Evolutionary conservation across 805 yeast species (phyloP).

Genomic region (Kazachstania bromeliacearum): DNA sequence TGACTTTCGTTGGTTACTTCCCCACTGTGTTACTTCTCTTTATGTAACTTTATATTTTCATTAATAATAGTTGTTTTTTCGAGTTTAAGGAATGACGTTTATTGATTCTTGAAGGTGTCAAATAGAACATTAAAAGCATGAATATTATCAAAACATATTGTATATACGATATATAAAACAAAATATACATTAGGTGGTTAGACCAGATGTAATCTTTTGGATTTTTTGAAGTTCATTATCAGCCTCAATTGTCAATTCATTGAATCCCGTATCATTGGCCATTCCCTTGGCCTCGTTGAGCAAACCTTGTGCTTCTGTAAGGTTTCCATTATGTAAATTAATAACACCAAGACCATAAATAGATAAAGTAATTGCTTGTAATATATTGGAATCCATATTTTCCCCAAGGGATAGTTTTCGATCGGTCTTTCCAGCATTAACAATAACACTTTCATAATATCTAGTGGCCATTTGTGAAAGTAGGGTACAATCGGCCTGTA

Average conservation of each 20-base stretch:
- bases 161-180: slow-evolving; percentile 42
- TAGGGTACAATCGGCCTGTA: no score
- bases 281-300: slow-evolving; percentile 57
- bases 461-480: slow-evolving; percentile 24
- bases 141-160: background rate
- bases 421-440: slow-evolving; percentile 4
- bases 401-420: slow-evolving; percentile 5
- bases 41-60: no score
- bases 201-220: slow-evolving; percentile 28
- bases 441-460: slow-evolving; percentile 35
- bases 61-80: no score
- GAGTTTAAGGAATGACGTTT: background rate
- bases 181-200: slow-evolving; percentile 56
- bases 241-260: slow-evolving; percentile 47
- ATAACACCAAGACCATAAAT: slow-evolving; percentile 78
- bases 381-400: slow-evolving; percentile 32
- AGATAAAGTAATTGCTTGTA: slow-evolving; percentile 62
- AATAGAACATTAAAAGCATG: no score
- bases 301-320: slow-evolving; percentile 43
- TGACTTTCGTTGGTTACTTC: no score
- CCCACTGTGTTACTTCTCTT: no score
- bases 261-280: slow-evolving; percentile 53
- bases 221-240: slow-evolving; percentile 49
- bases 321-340: slow-evolving; percentile 45
- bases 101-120: background rate